These are phyloP conservation scores for Phytophthora lateralis DNA, from an alignment of 352 stramenopile species.

Conservation along the genomic window DNA sequence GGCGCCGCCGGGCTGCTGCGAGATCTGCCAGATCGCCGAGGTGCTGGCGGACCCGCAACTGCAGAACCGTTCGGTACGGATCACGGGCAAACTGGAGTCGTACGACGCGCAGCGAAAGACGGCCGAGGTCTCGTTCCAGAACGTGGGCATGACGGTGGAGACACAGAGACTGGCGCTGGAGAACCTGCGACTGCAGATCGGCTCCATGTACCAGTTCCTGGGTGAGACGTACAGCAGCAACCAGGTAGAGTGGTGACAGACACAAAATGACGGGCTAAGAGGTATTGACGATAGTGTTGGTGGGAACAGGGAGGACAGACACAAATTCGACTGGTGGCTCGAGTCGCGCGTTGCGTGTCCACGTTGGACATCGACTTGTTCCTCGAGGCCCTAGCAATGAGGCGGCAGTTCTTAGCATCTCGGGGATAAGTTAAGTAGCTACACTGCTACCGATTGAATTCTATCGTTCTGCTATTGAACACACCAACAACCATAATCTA, in stretches of 20 bases:
- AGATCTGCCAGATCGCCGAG: slow-evolving; percentile 86
- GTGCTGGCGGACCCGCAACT: slow-evolving; percentile 64
- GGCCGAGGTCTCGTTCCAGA: slow-evolving; percentile 70
- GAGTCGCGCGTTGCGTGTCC: slow-evolving; percentile 79
- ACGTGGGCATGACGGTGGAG: slow-evolving; percentile 63
- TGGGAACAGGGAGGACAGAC: slow-evolving; percentile 17
- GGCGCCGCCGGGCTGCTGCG: slow-evolving; percentile 42
- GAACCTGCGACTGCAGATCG: slow-evolving; percentile 60
- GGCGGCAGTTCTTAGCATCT: slow-evolving; percentile 74
- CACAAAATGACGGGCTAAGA: neutral
- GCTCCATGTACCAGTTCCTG: slow-evolving; percentile 87
- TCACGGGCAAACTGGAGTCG: slow-evolving; percentile 72
- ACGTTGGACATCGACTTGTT: slow-evolving; percentile 85
- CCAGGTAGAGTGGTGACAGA: slow-evolving; percentile 21
- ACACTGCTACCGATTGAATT: slow-evolving; percentile 1
- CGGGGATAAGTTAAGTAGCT: slow-evolving; percentile 14
- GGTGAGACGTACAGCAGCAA: slow-evolving; percentile 64
- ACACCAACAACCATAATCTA: slow-evolving; percentile 1
- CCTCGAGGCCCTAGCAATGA: slow-evolving; percentile 66
- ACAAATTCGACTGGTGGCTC: slow-evolving; percentile 68
- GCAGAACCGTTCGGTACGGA: slow-evolving; percentile 77
- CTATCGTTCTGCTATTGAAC: slow-evolving; percentile 22
- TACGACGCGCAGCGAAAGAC: slow-evolving; percentile 61
- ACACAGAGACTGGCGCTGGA: slow-evolving; percentile 60
- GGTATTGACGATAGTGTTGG: neutral